Percentiles rank a stretch among this genome's conserved stretches.
Evolutionary conservation across 495 filamentous ascomycete genomes (phyloP).

Genomic region (Aspergillus ostianus): DNA sequence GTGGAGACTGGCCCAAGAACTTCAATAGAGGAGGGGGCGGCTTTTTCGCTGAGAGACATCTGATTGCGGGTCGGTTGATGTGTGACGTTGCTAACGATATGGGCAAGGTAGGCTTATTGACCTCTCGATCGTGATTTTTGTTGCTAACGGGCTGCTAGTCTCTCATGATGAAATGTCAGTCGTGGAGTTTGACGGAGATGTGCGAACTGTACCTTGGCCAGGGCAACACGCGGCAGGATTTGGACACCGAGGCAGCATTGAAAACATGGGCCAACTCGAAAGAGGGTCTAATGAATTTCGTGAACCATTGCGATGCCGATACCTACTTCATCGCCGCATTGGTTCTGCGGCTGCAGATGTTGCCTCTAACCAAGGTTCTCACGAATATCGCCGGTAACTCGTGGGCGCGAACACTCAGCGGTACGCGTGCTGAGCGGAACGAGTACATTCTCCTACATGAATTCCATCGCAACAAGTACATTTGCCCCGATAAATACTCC

Average conservation of each 20-base stretch:
- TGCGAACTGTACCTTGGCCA: slow-evolving; percentile 80
- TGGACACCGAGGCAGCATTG: slow-evolving; percentile 83
- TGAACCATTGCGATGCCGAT: slow-evolving; percentile 88
- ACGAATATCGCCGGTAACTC: slow-evolving; percentile 98
- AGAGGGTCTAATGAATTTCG: slow-evolving; percentile 86
- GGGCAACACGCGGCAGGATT: slow-evolving; percentile 66
- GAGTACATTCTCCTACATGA: slow-evolving; percentile 99
- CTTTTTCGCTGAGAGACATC: slow-evolving; percentile 87
- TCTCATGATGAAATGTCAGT: slow-evolving; percentile 93
- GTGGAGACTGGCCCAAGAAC: slow-evolving; percentile 82
- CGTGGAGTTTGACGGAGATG: slow-evolving; percentile 98
- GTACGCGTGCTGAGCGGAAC: slow-evolving; percentile 94
- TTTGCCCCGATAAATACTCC: slow-evolving; percentile 89
- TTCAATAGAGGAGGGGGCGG: slow-evolving; percentile 82
- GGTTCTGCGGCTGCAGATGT: slow-evolving; percentile 82
- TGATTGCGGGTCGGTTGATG: slow-evolving; percentile 84
- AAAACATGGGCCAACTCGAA: slow-evolving; percentile 84
- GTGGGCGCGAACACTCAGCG: slow-evolving; percentile 93
- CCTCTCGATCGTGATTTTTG: neutral
- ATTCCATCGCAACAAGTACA: slow-evolving; percentile 93
- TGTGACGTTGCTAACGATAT: slow-evolving; percentile 96
- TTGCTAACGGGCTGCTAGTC: slow-evolving; percentile 53
- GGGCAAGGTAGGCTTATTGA: slow-evolving; percentile 62
- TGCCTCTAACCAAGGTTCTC: slow-evolving; percentile 89
- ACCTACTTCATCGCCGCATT: slow-evolving; percentile 94